Evolutionary conservation across 148 eudicot genomes (phyloP).

Genomic region (Linanthus parryae): DNA sequence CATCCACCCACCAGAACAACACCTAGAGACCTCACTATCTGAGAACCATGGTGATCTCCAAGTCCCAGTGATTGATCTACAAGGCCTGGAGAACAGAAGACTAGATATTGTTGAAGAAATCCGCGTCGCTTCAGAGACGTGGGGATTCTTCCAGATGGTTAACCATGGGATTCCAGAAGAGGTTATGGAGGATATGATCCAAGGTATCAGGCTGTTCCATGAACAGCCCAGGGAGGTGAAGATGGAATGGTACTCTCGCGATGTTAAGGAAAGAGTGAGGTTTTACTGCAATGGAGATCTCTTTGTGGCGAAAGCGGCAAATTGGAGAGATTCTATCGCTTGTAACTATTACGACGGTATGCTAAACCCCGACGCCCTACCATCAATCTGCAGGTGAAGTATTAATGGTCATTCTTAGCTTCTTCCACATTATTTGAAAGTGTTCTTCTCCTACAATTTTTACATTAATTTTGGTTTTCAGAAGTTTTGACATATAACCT

Average conservation of each 20-base stretch:
- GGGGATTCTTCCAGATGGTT: slow-evolving; percentile 39
- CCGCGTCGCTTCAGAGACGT: slow-evolving; percentile 22
- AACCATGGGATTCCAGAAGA: slow-evolving; percentile 36
- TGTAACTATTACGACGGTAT: slow-evolving; percentile 35
- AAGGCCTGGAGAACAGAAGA: slow-evolving; percentile 11
- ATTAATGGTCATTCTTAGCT: background rate
- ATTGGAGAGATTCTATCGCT: slow-evolving; percentile 52
- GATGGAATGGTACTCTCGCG: slow-evolving; percentile 37
- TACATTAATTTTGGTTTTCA: too few relatives aligned
- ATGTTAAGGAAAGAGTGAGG: slow-evolving; percentile 26
- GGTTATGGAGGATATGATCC: slow-evolving; percentile 20
- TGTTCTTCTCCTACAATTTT: too few relatives aligned
- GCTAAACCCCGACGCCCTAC: slow-evolving; percentile 35
- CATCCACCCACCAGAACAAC: slow-evolving; percentile 34
- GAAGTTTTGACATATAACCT: too few relatives aligned
- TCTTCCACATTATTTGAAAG: too few relatives aligned
- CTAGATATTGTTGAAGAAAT: slow-evolving; percentile 17
- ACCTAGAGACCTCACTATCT: background rate
- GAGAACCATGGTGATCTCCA: slow-evolving; percentile 9
- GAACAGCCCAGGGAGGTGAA: slow-evolving; percentile 52
- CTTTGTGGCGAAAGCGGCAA: slow-evolving; percentile 24
- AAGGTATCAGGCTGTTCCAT: slow-evolving; percentile 25
- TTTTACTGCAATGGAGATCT: slow-evolving; percentile 32
- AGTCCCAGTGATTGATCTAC: slow-evolving; percentile 51
- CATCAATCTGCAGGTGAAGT: slow-evolving; percentile 41